Conservation (phyloP, 805 yeast species). For the Candida odintsovae region DNA sequence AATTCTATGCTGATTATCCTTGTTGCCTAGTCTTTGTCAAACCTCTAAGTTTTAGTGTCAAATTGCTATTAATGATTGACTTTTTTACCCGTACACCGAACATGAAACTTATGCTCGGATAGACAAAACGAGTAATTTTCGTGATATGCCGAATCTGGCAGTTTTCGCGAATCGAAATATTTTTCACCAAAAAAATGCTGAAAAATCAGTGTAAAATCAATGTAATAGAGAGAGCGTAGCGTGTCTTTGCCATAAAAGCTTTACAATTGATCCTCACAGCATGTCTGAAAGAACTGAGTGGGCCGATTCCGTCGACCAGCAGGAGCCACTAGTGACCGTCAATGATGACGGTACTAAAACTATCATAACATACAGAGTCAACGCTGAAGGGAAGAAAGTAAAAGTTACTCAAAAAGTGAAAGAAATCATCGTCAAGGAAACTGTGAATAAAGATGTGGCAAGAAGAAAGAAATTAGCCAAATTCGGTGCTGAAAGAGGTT, state of each 20-base stretch:
- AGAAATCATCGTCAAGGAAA: conserved; percentile 70
- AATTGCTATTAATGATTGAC: neutral
- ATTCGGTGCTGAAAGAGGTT: conserved; percentile 73
- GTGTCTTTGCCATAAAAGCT: neutral
- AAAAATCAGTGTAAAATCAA: neutral
- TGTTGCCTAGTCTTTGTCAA: too few relatives aligned
- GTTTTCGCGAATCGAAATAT: neutral
- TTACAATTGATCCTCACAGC: neutral
- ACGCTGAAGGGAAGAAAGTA: conserved; percentile 76
- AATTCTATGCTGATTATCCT: too few relatives aligned
- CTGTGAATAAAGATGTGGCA: conserved; percentile 83
- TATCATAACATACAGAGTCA: conserved; percentile 67
- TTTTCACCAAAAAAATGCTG: neutral
- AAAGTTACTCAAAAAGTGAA: conserved; percentile 82
- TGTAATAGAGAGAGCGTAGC: neutral
- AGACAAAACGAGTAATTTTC: neutral
- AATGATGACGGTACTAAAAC: conserved; percentile 90
- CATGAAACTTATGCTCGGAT: neutral
- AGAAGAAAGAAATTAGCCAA: conserved; percentile 81
- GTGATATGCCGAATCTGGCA: neutral
- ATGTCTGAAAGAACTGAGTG: conserved; percentile 12
- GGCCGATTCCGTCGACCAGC: conserved; percentile 57
- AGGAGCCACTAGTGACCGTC: conserved; percentile 65
- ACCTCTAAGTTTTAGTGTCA: neutral
- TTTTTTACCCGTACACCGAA: neutral